A percentile compares a stretch with the other conserved stretches of the same genome.
Conservation (phyloP, 257 asterid species). For the Solanum ossicruentum region DNA sequence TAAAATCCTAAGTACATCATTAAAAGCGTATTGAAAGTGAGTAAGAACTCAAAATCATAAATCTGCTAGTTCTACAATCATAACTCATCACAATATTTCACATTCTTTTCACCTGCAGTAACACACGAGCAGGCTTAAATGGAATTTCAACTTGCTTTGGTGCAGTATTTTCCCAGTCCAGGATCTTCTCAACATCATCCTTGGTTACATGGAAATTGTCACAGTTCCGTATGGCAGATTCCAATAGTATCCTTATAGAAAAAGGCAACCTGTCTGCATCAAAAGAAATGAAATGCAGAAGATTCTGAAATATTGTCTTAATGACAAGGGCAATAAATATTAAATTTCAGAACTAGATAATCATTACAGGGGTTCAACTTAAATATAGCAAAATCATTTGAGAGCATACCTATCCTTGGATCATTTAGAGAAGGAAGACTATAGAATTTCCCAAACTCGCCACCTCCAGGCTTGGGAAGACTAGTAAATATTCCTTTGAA, state of each 20-base stretch:
- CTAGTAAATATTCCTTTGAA: slow-evolving; percentile 48
- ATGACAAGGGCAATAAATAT: not conserved
- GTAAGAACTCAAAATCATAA: not conserved
- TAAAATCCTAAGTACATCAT: slow-evolving; percentile 54
- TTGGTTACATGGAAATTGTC: slow-evolving; percentile 80
- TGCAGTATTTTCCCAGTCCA: slow-evolving; percentile 77
- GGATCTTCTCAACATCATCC: slow-evolving; percentile 76
- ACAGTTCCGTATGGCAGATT: slow-evolving; percentile 78
- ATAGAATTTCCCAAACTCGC: slow-evolving; percentile 81
- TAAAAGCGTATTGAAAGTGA: not conserved
- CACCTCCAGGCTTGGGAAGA: slow-evolving; percentile 87
- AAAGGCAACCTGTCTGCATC: slow-evolving; percentile 68
- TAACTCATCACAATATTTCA: not conserved
- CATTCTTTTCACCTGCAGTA: slow-evolving; percentile 52
- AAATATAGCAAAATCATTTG: not conserved
- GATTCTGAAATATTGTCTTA: not conserved
- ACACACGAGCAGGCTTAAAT: slow-evolving; percentile 89
- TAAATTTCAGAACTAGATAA: not conserved
- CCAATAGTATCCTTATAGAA: slow-evolving; percentile 60
- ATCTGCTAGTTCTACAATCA: not conserved
- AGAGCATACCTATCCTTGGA: slow-evolving; percentile 63
- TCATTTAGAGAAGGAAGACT: slow-evolving; percentile 84
- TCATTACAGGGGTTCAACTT: not conserved
- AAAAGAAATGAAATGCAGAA: not conserved
- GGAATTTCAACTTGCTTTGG: slow-evolving; percentile 88